Percentiles rank a stretch among this genome's conserved stretches.
Evolutionary conservation across 1,284 basidiomycete genomes (phyloP).

Genomic region (Ustilago loliicola): DNA sequence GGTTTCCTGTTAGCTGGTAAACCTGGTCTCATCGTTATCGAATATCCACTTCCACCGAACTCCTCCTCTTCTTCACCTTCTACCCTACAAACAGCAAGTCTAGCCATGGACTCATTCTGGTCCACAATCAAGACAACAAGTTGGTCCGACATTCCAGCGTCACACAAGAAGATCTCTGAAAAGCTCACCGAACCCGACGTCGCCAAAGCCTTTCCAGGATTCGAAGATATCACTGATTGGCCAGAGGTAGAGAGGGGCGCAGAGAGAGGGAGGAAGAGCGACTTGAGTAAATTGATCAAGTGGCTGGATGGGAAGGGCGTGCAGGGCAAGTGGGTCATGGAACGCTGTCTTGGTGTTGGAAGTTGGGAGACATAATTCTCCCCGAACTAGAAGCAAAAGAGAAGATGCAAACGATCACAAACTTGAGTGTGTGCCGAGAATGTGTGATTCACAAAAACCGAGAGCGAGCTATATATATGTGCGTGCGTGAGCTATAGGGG

Average conservation of each 20-base stretch:
- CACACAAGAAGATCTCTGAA: constrained; percentile 61
- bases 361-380: constrained; percentile 19
- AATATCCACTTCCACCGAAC: constrained; percentile 41
- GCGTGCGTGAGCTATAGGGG: background rate
- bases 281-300: constrained; percentile 37
- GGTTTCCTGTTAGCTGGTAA: constrained; percentile 64
- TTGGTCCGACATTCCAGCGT: constrained; percentile 57
- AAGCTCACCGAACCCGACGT: constrained; percentile 24
- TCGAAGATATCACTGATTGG: constrained; percentile 51
- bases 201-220: constrained; percentile 14
- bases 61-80: constrained; percentile 2
- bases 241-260: constrained; percentile 37
- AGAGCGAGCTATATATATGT: background rate
- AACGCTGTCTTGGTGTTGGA: constrained; percentile 35
- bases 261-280: constrained; percentile 39
- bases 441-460: background rate
- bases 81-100: constrained; percentile 8
- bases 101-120: constrained; percentile 49
- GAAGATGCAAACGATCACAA: background rate
- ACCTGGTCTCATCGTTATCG: constrained; percentile 59
- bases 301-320: constrained; percentile 45
- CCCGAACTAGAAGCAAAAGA: background rate
- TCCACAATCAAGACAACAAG: constrained; percentile 39
- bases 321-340: constrained; percentile 24
- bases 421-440: background rate